These are phyloP conservation scores for Ophiocordyceps sinensis DNA, from an alignment of 2,329 filamentous ascomycete genomes.

Conservation along the genomic window DNA sequence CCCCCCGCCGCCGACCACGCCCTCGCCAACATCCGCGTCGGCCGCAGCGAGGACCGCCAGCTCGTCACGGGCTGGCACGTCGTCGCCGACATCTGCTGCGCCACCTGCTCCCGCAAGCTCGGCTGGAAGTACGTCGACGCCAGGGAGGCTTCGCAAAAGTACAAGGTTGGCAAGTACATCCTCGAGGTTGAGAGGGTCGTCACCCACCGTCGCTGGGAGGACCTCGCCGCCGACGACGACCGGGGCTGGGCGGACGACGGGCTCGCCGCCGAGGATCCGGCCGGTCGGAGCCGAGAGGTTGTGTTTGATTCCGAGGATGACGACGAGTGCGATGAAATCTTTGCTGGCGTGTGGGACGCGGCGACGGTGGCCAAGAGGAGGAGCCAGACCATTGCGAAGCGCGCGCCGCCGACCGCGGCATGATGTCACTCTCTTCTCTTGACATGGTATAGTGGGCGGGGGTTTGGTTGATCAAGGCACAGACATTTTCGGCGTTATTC, in stretches of 20 bases:
- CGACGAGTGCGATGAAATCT: slow-evolving; percentile 53
- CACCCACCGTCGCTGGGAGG: slow-evolving; percentile 36
- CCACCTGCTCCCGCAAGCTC: slow-evolving; percentile 38
- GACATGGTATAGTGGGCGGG: too few relatives aligned
- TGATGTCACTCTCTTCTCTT: neutral
- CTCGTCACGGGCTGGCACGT: slow-evolving; percentile 49
- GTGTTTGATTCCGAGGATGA: slow-evolving; percentile 50
- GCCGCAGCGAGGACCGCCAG: slow-evolving; percentile 37
- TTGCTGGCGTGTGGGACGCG: slow-evolving; percentile 46
- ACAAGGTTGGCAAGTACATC: slow-evolving; percentile 57
- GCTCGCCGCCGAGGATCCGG: slow-evolving; percentile 1
- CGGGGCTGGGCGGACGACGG: slow-evolving; percentile 1
- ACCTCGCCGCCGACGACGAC: slow-evolving; percentile 8
- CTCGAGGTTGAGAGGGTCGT: slow-evolving; percentile 46
- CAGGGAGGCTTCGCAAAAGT: slow-evolving; percentile 41
- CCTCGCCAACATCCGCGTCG: slow-evolving; percentile 41
- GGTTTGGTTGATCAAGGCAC: too few relatives aligned
- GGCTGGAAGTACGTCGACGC: slow-evolving; percentile 59
- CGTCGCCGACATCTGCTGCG: slow-evolving; percentile 48
- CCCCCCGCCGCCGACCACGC: slow-evolving; percentile 4
- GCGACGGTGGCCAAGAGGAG: slow-evolving; percentile 33
- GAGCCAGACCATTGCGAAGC: slow-evolving; percentile 18
- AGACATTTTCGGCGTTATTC: too few relatives aligned
- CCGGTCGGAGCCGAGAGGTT: slow-evolving; percentile 17
- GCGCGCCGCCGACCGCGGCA: slow-evolving; percentile 5